A percentile compares a stretch with the other conserved stretches of the same genome.
Conservation (phyloP, 2,329 filamentous ascomycete species). For the Paecilomyces dactylethromorphus region DNA sequence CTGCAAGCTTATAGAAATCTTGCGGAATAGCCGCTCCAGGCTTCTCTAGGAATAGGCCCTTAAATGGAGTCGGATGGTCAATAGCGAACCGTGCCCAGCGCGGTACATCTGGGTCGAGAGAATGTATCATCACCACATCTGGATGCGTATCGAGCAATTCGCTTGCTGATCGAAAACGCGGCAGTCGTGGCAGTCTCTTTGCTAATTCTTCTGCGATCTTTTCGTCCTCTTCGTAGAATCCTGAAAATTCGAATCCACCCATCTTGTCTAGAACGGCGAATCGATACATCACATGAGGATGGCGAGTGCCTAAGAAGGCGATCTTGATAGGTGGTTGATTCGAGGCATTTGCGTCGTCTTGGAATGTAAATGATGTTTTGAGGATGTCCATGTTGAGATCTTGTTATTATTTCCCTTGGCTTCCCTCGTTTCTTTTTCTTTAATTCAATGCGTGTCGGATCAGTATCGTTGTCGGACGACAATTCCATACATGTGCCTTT, state of each 20-base stretch:
- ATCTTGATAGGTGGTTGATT: conserved; percentile 9
- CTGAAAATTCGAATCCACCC: conserved; percentile 12
- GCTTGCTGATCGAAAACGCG: conserved; percentile 5
- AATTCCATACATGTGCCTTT: too few species aligned
- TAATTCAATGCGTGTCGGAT: not conserved
- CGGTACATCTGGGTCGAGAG: conserved; percentile 11
- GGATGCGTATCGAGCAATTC: conserved; percentile 10
- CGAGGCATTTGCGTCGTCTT: conserved; percentile 4
- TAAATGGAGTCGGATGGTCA: conserved; percentile 9
- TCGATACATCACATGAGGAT: conserved; percentile 12
- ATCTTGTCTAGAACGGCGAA: conserved; percentile 12
- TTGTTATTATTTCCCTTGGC: too few species aligned
- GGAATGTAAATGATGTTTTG: conserved; percentile 9
- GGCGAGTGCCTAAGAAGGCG: conserved; percentile 11
- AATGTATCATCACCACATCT: conserved; percentile 13
- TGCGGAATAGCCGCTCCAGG: conserved; percentile 10
- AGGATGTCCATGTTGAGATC: conserved; percentile 10
- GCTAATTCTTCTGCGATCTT: conserved; percentile 8
- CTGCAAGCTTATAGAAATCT: conserved; percentile 10
- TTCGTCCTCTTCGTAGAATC: conserved; percentile 10
- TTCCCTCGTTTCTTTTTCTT: not conserved
- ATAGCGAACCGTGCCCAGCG: conserved; percentile 11
- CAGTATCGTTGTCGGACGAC: not conserved
- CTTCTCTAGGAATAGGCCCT: conserved; percentile 11
- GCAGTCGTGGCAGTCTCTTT: conserved; percentile 9